Base-by-base conservation (phyloP, 805 yeast species). In the Sugiyamaella boreocaroliniensis region DNA sequence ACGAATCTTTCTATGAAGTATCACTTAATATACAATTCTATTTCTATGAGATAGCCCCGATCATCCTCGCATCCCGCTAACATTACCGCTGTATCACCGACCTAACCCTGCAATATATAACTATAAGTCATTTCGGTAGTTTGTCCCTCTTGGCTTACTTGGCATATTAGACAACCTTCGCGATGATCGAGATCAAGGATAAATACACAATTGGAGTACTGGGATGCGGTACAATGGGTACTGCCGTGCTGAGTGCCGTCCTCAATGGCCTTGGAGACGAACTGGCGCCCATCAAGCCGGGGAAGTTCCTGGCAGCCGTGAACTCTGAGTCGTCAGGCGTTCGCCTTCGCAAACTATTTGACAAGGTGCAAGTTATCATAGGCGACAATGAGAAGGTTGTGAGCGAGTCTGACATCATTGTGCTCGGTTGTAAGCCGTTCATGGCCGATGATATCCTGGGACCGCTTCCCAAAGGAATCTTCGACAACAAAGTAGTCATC, bases 221-320 rank as follows among this genome's bases (percentile, higher is more conserved):
- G 51, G 99, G 97, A 37, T 82, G 96, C 63, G 99, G 99, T 55
- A 89, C 86, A 51, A 87, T 93, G 89, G 98, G 98, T 54, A 85
- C 92, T 15, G 97, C 98, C 10, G 87, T 93, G 46, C 77, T 88
- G 32, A 76, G 87, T 11, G 96, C 98, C 10, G 81, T 86, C 45
- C 71, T 87, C 50, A 77, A 78, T 49, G 67, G 76, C 2, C 70
- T 72, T 20, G 56, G 58, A 9, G 61, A 44, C 20, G 48, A 32
- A 16, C 52, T 46, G 16, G 56, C 69, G 22, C 75, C 56, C 43
- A 48, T n/a, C 41, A 45, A 43, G 66, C 97, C 98, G 29, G 65
- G 76, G 26, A 79, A 76, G 63, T 84, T 90, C 67, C 77, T 85
- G 59, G 88, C 93, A n/a, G 82, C 95, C 66, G 90, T 86, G 52